A percentile compares a stretch with the other conserved stretches of the same genome.
Conservation (phyloP, 139 green algal species). For the Chlorella sorokiniana region DNA sequence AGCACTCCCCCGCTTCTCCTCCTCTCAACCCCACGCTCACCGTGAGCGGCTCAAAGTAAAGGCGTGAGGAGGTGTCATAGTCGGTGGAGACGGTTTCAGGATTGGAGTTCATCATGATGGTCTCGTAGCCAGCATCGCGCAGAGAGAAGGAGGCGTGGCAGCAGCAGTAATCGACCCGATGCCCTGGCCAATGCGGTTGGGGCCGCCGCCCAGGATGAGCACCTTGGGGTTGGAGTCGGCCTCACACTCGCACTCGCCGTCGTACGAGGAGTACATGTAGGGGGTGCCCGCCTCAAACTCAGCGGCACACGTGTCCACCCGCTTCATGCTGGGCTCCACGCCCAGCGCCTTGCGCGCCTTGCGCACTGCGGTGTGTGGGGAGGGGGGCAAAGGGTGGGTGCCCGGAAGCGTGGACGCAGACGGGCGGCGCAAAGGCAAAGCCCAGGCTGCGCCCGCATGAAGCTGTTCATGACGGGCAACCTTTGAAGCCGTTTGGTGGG, state of each 20-base stretch:
- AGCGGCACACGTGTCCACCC: slow-evolving; percentile 98
- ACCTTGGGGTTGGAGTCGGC: slow-evolving; percentile 83
- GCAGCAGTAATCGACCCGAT: slow-evolving; percentile 99
- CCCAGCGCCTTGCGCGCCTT: slow-evolving; percentile 65
- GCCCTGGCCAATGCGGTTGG: slow-evolving; percentile 99
- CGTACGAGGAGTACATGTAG: slow-evolving; percentile 96
- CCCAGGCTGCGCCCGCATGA: neutral
- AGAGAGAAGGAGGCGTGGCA: slow-evolving; percentile 98
- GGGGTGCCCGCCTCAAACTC: slow-evolving; percentile 98
- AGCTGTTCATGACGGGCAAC: neutral
- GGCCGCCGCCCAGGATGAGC: slow-evolving; percentile 98
- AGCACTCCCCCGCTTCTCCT: neutral
- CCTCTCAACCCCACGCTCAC: slow-evolving; percentile 13
- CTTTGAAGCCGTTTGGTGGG: neutral
- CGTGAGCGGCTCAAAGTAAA: slow-evolving; percentile 99
- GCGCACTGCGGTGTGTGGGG: slow-evolving; percentile 58
- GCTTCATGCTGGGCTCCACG: slow-evolving; percentile 89
- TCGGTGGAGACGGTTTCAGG: slow-evolving; percentile 98
- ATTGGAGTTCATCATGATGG: slow-evolving; percentile 99
- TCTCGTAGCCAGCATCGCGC: slow-evolving; percentile 83
- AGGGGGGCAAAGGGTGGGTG: neutral
- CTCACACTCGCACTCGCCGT: slow-evolving; percentile 85
- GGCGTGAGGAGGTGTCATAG: slow-evolving; percentile 97
- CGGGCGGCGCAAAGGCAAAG: neutral
- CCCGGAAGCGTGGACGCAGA: neutral